These are phyloP conservation scores for Aspergillus sp. DNA, from an alignment of 2,329 filamentous ascomycete genomes.

Conservation along the genomic window DNA sequence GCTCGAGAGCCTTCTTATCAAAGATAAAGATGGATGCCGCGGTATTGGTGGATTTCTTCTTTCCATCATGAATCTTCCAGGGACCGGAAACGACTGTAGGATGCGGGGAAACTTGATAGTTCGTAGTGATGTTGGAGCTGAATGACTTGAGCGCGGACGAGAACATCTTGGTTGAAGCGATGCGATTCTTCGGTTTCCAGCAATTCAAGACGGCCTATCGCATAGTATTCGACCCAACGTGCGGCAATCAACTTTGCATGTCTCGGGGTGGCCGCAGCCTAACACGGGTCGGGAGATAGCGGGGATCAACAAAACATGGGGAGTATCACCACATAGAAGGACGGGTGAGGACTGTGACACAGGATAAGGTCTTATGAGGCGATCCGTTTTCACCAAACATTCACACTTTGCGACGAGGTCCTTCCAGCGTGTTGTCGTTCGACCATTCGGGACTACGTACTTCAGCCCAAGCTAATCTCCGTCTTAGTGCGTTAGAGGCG, in stretches of 20 bases:
- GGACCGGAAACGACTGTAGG: constrained; percentile 80
- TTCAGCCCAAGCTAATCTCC: neutral
- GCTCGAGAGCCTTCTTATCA: constrained; percentile 81
- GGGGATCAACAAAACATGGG: neutral
- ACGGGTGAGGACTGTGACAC: neutral
- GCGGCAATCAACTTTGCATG: neutral
- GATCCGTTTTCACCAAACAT: neutral
- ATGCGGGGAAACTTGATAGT: constrained; percentile 78
- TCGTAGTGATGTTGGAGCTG: constrained; percentile 85
- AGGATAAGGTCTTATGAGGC: no score
- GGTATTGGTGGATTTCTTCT: constrained; percentile 92
- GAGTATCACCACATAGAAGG: neutral
- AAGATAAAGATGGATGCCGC: constrained; percentile 91
- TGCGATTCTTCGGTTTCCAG: neutral
- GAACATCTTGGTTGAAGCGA: constrained; percentile 68
- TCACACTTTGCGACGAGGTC: neutral
- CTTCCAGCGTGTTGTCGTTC: neutral
- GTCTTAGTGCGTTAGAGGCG: neutral
- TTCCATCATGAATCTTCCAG: constrained; percentile 97
- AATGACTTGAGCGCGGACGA: constrained; percentile 92
- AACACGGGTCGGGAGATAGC: constrained; percentile 3
- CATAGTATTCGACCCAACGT: constrained; percentile 1
- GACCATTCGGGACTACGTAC: no score
- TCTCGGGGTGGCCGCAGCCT: constrained; percentile 1
- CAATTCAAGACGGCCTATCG: neutral